These are phyloP conservation scores for Eimeria sp. DNA, from an alignment of 169 alveolate genomes.

Conservation along the genomic window DNA sequence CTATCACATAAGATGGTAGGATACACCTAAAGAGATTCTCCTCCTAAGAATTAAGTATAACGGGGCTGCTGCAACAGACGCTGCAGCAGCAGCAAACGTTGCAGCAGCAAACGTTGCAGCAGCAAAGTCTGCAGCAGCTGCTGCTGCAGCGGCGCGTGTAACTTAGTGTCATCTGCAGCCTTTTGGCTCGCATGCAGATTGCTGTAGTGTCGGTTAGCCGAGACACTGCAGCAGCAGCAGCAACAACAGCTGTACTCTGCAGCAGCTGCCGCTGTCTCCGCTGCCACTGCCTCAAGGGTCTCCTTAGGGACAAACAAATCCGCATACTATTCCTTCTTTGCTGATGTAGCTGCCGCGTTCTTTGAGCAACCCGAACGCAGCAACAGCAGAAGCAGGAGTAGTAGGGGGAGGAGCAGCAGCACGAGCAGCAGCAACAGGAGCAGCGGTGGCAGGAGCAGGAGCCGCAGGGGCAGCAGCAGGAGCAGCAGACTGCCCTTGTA, in stretches of 20 bases:
- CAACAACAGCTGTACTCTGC: conserved; percentile 9
- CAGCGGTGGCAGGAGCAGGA: conserved; percentile 11
- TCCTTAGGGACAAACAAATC: conserved; percentile 28
- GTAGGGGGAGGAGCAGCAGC: conserved; percentile 15
- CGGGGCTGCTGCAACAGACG: not conserved
- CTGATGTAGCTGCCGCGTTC: conserved; percentile 12
- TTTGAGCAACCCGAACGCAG: not conserved
- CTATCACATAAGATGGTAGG: not conserved
- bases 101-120: not conserved
- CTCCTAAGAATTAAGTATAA: too few species aligned
- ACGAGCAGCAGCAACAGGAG: not conserved
- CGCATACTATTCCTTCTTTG: conserved; percentile 9
- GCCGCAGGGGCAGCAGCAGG: conserved; percentile 44
- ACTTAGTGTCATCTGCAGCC: not conserved
- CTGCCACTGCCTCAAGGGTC: not conserved
- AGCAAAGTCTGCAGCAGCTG: not conserved
- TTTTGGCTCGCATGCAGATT: not conserved
- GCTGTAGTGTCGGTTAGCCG: not conserved
- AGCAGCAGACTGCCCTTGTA: conserved; percentile 3
- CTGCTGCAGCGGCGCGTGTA: not conserved
- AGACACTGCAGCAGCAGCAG: conserved; percentile 47
- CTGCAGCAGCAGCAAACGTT: not conserved
- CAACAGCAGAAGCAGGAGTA: not conserved
- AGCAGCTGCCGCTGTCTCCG: not conserved
- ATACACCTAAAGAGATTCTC: too few species aligned